Conservation (phyloP, 306 rosid genomes). For the Pueraria montana region DNA sequence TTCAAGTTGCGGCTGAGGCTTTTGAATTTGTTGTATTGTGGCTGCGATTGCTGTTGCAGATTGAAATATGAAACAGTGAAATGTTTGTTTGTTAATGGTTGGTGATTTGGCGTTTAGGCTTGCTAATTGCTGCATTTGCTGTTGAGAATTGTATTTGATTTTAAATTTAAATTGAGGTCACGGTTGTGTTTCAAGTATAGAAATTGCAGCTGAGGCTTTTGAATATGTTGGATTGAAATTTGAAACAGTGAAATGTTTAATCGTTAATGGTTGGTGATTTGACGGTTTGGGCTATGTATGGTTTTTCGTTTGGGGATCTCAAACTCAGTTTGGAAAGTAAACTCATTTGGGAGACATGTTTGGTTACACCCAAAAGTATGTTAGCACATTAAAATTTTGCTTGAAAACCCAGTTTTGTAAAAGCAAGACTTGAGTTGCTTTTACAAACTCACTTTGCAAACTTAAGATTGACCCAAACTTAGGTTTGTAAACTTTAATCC, state of each 20-base stretch:
- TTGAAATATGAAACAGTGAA: conserved; percentile 1
- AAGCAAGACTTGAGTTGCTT: too few relatives aligned
- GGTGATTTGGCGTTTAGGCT: conserved; percentile 38
- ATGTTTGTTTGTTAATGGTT: neutral
- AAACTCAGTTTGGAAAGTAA: too few relatives aligned
- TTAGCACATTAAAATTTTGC: too few relatives aligned
- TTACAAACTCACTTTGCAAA: too few relatives aligned
- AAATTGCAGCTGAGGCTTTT: neutral
- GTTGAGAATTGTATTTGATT: neutral
- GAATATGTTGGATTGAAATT: neutral
- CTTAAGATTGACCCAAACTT: too few relatives aligned
- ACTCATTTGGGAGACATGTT: too few relatives aligned
- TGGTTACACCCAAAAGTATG: too few relatives aligned
- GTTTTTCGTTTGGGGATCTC: too few relatives aligned
- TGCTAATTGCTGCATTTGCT: conserved; percentile 35
- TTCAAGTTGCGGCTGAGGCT: neutral
- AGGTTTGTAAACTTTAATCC: too few relatives aligned
- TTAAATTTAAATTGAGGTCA: neutral
- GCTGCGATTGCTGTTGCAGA: neutral
- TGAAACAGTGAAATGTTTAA: neutral
- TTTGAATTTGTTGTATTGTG: neutral
- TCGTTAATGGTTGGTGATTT: neutral
- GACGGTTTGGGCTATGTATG: too few relatives aligned
- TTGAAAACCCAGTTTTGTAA: too few relatives aligned
- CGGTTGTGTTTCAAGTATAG: neutral